These are phyloP conservation scores for Poa annua DNA, from an alignment of 176 grass and related monocot genomes.

Conservation along the genomic window DNA sequence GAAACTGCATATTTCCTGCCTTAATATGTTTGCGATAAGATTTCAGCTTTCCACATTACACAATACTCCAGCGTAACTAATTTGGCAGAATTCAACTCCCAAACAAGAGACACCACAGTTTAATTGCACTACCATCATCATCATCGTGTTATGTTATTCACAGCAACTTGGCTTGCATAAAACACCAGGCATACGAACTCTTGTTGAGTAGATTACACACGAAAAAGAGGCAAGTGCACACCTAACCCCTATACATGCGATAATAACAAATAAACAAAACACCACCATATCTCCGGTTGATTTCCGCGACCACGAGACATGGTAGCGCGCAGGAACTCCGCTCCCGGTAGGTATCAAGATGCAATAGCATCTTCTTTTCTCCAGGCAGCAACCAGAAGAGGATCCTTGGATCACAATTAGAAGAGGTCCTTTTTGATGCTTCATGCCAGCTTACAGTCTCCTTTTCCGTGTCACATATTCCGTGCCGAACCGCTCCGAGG, in stretches of 20 bases:
- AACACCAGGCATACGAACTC: too few species aligned
- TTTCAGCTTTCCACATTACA: too few species aligned
- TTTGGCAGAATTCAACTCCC: too few species aligned
- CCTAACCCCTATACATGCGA: constrained; percentile 44
- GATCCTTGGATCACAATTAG: not conserved
- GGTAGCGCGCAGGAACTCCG: constrained; percentile 14
- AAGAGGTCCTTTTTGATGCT: not conserved
- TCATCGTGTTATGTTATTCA: constrained; percentile 34
- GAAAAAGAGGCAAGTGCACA: not conserved
- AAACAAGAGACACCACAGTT: too few species aligned
- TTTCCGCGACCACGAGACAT: constrained; percentile 30
- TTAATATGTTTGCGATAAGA: too few species aligned
- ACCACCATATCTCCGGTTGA: constrained; percentile 6
- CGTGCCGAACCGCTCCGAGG: constrained; percentile 55
- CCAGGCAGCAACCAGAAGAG: not conserved
- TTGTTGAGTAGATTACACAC: not conserved
- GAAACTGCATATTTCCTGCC: too few species aligned
- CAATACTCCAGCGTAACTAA: too few species aligned
- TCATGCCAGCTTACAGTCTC: not conserved
- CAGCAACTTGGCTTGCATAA: constrained; percentile 13
- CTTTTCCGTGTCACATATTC: constrained; percentile 48
- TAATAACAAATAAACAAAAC: not conserved
- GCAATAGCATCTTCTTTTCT: constrained; percentile 16
- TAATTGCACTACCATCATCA: too few species aligned
- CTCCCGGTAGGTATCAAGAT: not conserved